Evolutionary conservation across 148 eudicot genomes (phyloP).

Genomic region (Rhododendron williamsianum): DNA sequence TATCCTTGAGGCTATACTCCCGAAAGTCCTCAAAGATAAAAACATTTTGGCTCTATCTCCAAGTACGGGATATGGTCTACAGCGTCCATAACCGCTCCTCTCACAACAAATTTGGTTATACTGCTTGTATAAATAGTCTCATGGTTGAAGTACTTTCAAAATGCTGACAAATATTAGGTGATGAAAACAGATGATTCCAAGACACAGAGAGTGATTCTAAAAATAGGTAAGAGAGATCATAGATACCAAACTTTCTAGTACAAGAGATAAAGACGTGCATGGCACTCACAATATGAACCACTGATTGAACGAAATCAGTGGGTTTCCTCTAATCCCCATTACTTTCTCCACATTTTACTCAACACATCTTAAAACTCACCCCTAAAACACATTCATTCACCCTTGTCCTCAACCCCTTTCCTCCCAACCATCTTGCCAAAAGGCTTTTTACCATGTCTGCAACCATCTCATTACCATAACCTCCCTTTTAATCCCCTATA

Average conservation of each 20-base stretch:
- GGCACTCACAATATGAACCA: neutral
- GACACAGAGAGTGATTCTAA: neutral
- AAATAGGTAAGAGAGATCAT: neutral
- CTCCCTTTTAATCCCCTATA: neutral
- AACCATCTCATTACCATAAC: neutral
- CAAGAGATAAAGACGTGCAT: neutral
- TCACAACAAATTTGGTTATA: too few relatives aligned
- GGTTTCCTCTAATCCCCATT: neutral
- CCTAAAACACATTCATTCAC: neutral
- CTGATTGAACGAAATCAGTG: conserved; percentile 5
- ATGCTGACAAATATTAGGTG: neutral
- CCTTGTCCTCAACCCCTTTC: neutral
- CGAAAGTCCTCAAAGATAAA: too few relatives aligned
- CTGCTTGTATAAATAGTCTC: neutral
- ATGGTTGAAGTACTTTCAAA: neutral
- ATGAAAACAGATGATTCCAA: neutral
- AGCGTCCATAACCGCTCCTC: too few relatives aligned
- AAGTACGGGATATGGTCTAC: too few relatives aligned
- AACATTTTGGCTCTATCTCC: too few relatives aligned
- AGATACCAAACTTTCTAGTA: neutral
- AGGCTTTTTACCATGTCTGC: neutral
- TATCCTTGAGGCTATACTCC: too few relatives aligned
- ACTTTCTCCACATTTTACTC: conserved; percentile 4
- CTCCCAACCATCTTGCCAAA: neutral
- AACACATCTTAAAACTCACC: neutral